phyloP scores from a whole-genome alignment of 805 yeast species.

The Yamadazyma insecticola region DNA sequence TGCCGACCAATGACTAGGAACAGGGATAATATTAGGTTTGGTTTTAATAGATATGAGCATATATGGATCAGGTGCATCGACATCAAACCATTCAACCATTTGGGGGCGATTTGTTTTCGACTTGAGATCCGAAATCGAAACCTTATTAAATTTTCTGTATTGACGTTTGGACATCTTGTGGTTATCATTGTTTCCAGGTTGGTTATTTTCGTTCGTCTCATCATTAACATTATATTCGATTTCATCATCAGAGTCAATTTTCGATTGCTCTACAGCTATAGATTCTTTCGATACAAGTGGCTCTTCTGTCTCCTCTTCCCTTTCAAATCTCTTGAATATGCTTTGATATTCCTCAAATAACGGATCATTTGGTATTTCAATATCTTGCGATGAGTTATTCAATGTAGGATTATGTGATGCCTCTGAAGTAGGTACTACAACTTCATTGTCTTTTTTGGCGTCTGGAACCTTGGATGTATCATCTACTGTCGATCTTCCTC shows the following conservation, averaged over 20 bases:
- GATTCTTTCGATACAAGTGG: slow-evolving; percentile 1
- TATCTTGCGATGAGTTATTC: too few species aligned
- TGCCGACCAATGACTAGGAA: slow-evolving; percentile 81
- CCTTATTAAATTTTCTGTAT: slow-evolving; percentile 46
- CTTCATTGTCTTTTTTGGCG: too few species aligned
- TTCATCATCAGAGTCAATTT: slow-evolving; percentile 15
- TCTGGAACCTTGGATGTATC: too few species aligned
- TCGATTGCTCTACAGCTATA: slow-evolving; percentile 2
- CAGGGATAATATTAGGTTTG: slow-evolving; percentile 61
- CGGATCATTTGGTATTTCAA: slow-evolving; percentile 5
- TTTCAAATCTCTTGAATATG: slow-evolving; percentile 15
- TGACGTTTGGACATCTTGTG: slow-evolving; percentile 29
- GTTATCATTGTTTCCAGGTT: slow-evolving; percentile 1
- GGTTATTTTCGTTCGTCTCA: too few species aligned
- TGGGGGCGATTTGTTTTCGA: slow-evolving; percentile 60
- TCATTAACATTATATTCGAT: slow-evolving; percentile 14
- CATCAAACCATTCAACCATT: slow-evolving; percentile 81
- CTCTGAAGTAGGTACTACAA: slow-evolving; percentile 4
- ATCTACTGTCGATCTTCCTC: too few species aligned
- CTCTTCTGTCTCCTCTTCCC: background rate
- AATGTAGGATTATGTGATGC: too few species aligned
- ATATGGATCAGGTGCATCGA: slow-evolving; percentile 76
- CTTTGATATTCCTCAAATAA: slow-evolving; percentile 16
- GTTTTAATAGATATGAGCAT: slow-evolving; percentile 62
- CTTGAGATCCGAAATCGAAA: slow-evolving; percentile 67